Conservation (phyloP, 2,329 filamentous ascomycete species). For the Zymoseptoria brevis region DNA sequence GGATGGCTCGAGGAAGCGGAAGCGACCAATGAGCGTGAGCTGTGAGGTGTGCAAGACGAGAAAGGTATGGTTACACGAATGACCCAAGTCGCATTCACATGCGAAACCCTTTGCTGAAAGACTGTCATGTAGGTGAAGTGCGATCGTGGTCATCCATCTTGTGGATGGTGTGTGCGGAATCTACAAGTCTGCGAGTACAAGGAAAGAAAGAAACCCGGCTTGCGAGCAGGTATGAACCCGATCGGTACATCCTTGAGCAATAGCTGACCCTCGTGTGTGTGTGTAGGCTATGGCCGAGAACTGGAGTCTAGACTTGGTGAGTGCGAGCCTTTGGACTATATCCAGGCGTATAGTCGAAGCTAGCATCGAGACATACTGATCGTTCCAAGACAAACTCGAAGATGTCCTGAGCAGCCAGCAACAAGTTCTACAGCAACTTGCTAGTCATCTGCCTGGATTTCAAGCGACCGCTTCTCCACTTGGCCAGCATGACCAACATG, state of each 20-base stretch:
- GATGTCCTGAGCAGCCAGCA: conserved; percentile 39
- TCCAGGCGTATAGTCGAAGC: not conserved
- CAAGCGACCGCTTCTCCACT: conserved; percentile 9
- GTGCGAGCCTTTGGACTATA: conserved; percentile 17
- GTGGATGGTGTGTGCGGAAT: conserved; percentile 64
- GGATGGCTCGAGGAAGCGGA: conserved; percentile 39
- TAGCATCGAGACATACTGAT: not conserved
- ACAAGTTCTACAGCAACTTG: conserved; percentile 39
- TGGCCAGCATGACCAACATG: conserved; percentile 4
- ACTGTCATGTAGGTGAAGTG: conserved; percentile 45
- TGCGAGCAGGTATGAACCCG: conserved; percentile 27
- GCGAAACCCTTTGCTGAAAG: not conserved
- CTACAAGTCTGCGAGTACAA: conserved; percentile 60
- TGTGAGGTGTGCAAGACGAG: conserved; percentile 73
- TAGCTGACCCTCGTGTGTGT: not conserved
- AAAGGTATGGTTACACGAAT: conserved; percentile 48
- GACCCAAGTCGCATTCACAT: not conserved
- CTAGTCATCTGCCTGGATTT: conserved; percentile 18
- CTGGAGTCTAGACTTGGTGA: conserved; percentile 51
- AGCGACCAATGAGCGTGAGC: conserved; percentile 40
- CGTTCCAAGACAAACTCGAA: conserved; percentile 38
- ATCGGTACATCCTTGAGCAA: not conserved
- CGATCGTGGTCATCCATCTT: conserved; percentile 68
- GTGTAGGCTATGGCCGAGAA: conserved; percentile 47
- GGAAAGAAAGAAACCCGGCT: conserved; percentile 62